Percentiles rank a stretch among this genome's conserved stretches.
Evolutionary conservation across 2,329 filamentous ascomycete genomes (phyloP).

Genomic region (Pyrenochaeta sp.): DNA sequence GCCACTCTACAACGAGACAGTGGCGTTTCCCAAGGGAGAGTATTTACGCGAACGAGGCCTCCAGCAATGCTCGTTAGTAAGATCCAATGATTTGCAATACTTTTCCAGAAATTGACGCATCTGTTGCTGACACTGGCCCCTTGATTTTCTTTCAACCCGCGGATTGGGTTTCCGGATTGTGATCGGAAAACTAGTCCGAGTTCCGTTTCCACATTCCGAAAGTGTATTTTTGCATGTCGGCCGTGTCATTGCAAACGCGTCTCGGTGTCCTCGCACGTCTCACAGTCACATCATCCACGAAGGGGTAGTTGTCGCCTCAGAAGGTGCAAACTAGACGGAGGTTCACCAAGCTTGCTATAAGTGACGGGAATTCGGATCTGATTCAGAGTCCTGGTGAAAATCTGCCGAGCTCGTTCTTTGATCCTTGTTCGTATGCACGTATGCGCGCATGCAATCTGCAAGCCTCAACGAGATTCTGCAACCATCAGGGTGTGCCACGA

Average conservation of each 20-base stretch:
- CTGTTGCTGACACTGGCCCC: background rate
- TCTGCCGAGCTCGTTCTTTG: background rate
- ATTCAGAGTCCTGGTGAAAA: background rate
- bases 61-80: background rate
- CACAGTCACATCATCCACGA: too few relatives aligned
- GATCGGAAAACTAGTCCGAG: background rate
- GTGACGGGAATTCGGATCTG: background rate
- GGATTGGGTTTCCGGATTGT: background rate
- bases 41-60: too few relatives aligned
- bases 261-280: background rate
- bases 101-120: background rate
- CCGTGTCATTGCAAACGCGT: background rate
- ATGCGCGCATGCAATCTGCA: constrained; percentile 1
- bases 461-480: constrained; percentile 1
- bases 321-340: too few relatives aligned
- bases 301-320: too few relatives aligned
- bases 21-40: too few relatives aligned
- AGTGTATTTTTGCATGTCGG: background rate
- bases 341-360: background rate
- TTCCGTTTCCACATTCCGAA: background rate
- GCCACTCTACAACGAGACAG: too few relatives aligned
- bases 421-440: background rate
- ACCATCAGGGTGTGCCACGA: background rate
- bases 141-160: background rate
- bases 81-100: background rate